These are phyloP conservation scores for Gloeophyllum trabeum DNA, from an alignment of 768 basidiomycete genomes.

Conservation along the genomic window DNA sequence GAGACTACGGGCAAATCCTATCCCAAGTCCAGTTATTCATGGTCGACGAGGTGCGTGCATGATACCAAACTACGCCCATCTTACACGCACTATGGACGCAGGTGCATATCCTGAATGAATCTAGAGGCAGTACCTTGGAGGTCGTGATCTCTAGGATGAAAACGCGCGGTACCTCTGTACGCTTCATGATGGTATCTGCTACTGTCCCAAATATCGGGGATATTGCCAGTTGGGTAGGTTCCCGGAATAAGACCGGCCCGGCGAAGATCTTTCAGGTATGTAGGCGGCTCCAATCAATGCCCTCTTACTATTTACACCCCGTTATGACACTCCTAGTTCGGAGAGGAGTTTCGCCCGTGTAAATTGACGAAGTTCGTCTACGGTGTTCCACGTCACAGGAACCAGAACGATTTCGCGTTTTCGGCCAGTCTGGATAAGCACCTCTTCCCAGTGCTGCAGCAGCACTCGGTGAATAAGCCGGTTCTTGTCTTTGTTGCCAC, in stretches of 20 bases:
- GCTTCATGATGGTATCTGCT: conserved; percentile 87
- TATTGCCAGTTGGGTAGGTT: conserved; percentile 81
- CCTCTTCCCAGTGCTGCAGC: conserved; percentile 60
- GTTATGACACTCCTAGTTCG: conserved; percentile 53
- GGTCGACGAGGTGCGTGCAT: conserved; percentile 68
- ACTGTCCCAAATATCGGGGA: conserved; percentile 92
- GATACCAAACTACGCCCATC: neutral
- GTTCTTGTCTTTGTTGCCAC: conserved; percentile 85
- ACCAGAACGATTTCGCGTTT: conserved; percentile 75
- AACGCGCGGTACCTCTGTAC: conserved; percentile 49
- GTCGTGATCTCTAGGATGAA: conserved; percentile 95
- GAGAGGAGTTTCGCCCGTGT: conserved; percentile 87
- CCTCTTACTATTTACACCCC: neutral
- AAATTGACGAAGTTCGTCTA: conserved; percentile 64
- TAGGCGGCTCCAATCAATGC: neutral
- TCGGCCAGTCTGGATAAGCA: conserved; percentile 58
- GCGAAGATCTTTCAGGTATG: conserved; percentile 66
- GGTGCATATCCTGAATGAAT: conserved; percentile 90
- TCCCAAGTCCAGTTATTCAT: conserved; percentile 71
- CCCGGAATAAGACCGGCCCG: conserved; percentile 22
- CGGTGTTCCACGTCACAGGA: conserved; percentile 48
- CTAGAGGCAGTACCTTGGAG: conserved; percentile 85
- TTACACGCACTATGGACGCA: conserved; percentile 18
- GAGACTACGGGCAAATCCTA: conserved; percentile 52
- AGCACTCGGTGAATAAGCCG: conserved; percentile 71